Evolutionary conservation across 495 filamentous ascomycete genomes (phyloP), one percentile per base, ranked within the genome.

Genomic region (Penicillium malachiteum): DNA sequence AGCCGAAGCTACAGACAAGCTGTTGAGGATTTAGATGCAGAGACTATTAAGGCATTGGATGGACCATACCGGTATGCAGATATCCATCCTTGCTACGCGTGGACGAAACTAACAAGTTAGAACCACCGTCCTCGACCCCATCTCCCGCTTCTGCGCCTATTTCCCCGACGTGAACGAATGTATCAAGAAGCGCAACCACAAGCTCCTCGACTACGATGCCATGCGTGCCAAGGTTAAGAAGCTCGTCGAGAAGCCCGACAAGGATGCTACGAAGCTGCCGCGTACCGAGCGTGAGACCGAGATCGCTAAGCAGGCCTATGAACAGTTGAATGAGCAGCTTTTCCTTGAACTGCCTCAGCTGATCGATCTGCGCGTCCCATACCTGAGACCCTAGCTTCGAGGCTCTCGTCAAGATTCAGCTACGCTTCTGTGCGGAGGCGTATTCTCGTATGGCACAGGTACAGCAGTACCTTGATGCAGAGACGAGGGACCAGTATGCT

Each of bases 111-210:
- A 37, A 34, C 48, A 37, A 17, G 12, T 50, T 60, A 90, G 91
- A 59, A 90, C 90, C 14, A 97, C 93, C 2, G 94, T 98, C 18
- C 79, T 98, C 7, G 94, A 98, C 54, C 94, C 94, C 26, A 98
- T 98, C 64, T 85, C 85, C 54, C 81, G 91, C 44, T 98, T 97
- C 77, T 97, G 94, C 71, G 90, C 92, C 52, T 98, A 98, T 77
- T 98, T 98, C 74, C 95, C 95, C 5, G 94, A 98, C 68, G 92
- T 97, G 59, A 98, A 98, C 71, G 91, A 96, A 75, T 97, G 95
- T 69, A 97, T 98, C 71, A 97, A 97, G 73, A 98, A 98, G 73
- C 88, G 94, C 66, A 90, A 96, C 60, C 87, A 97, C 81, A 98
- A 98, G 64, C 85, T 97, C 44, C 88, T 97, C 62, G 94, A 98